Conservation (phyloP, 23 red algal species). For the Cyanidiococcus yangmingshanensis region DNA sequence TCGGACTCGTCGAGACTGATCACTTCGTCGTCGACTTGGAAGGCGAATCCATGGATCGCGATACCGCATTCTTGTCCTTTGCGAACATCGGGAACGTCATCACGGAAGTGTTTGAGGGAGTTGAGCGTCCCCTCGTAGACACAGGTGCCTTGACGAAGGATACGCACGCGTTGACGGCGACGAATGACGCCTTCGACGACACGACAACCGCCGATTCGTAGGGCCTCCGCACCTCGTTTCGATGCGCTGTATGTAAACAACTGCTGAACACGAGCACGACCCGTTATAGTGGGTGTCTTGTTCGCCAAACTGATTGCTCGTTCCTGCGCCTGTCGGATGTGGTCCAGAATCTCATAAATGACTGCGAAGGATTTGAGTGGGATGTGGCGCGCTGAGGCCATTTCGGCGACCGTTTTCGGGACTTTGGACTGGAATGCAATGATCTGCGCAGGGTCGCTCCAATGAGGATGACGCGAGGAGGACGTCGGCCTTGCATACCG, state of each 20-base stretch:
- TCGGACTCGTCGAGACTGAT: background rate
- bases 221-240: background rate
- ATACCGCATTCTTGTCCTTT: slow-evolving; percentile 66
- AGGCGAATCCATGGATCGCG: slow-evolving; percentile 28
- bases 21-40: background rate
- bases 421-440: background rate
- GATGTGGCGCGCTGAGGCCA: background rate
- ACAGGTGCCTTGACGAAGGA: background rate
- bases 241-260: background rate
- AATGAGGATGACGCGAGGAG: slow-evolving; percentile 35
- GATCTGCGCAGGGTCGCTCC: background rate
- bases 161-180: slow-evolving; percentile 17
- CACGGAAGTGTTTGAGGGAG: slow-evolving; percentile 39
- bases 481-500: slow-evolving; percentile 56
- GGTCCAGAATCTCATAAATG: slow-evolving; percentile 45
- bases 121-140: slow-evolving; percentile 21
- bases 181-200: slow-evolving; percentile 9
- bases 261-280: background rate
- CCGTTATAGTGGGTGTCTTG: slow-evolving; percentile 5
- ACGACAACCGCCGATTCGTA: slow-evolving; percentile 6
- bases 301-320: slow-evolving; percentile 7
- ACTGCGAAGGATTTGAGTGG: slow-evolving; percentile 40
- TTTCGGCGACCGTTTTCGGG: background rate
- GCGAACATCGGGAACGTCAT: slow-evolving; percentile 37
- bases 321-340: slow-evolving; percentile 13